phyloP scores from a whole-genome alignment of 352 stramenopile genomes.

The Pythium oligandrum region DNA sequence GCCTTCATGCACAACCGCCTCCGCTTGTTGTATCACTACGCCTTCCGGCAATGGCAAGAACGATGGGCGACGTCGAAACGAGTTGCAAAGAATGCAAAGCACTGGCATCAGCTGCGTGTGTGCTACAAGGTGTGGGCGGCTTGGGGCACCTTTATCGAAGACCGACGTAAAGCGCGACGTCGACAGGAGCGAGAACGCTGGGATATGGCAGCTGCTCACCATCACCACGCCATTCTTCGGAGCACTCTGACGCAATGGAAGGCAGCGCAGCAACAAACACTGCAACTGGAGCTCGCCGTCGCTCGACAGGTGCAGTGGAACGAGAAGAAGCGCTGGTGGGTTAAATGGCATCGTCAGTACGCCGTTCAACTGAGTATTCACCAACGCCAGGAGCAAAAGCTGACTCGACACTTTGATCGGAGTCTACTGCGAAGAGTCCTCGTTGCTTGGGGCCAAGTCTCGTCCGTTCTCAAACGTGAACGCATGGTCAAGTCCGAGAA shows the following conservation, averaged over 20 bases:
- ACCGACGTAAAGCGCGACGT: conserved; percentile 13
- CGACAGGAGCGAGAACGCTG: conserved; percentile 16
- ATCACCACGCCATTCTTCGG: conserved; percentile 12
- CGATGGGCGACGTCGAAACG: conserved; percentile 23
- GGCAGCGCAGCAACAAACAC: conserved; percentile 6
- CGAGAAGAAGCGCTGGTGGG: conserved; percentile 12
- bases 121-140: conserved; percentile 32
- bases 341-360: conserved; percentile 7
- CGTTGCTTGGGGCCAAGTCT: conserved; percentile 24
- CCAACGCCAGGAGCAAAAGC: conserved; percentile 4
- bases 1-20: conserved; percentile 27
- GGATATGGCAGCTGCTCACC: conserved; percentile 16
- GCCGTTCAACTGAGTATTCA: neutral
- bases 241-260: conserved; percentile 13
- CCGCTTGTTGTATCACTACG: conserved; percentile 49
- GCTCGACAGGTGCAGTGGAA: conserved; percentile 32
- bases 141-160: conserved; percentile 34
- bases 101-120: conserved; percentile 41
- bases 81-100: conserved; percentile 23
- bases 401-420: conserved; percentile 3
- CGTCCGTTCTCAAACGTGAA: conserved; percentile 20
- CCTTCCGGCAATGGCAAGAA: conserved; percentile 34
- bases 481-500: conserved; percentile 40
- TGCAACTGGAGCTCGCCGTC: conserved; percentile 22
- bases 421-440: conserved; percentile 21